Percentiles rank a stretch among this genome's conserved stretches.
phyloP scores from a whole-genome alignment of 225 moss, liverwort and hornwort species.

The Marchantia polymorpha region DNA sequence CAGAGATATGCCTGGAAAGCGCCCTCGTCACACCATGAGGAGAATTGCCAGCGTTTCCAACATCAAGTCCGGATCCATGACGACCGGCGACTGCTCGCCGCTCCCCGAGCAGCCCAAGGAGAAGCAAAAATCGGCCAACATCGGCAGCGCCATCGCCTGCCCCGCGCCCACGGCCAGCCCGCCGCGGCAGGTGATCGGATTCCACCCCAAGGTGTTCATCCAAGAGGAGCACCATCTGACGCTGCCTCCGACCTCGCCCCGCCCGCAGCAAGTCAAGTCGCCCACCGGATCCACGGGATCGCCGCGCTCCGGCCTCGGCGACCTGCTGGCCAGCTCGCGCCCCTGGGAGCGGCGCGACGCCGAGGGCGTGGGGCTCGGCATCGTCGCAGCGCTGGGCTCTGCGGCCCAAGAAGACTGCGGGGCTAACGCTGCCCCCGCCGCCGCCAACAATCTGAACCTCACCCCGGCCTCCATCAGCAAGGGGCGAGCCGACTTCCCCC shows the following conservation, averaged over 20 bases:
- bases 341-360: slow-evolving; percentile 49
- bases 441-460: background rate
- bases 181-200: slow-evolving; percentile 82
- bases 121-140: slow-evolving; percentile 55
- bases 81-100: slow-evolving; percentile 57
- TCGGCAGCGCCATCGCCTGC: background rate
- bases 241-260: slow-evolving; percentile 33
- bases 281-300: slow-evolving; percentile 40
- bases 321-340: slow-evolving; percentile 50
- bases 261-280: slow-evolving; percentile 37
- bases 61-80: slow-evolving; percentile 61
- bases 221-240: slow-evolving; percentile 26
- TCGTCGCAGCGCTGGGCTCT: slow-evolving; percentile 48
- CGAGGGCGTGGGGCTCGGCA: slow-evolving; percentile 76
- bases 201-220: slow-evolving; percentile 63
- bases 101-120: slow-evolving; percentile 75
- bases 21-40: slow-evolving; percentile 67
- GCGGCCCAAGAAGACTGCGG: slow-evolving; percentile 38
- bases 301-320: slow-evolving; percentile 71
- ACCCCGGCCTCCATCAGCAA: background rate
- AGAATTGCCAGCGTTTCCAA: slow-evolving; percentile 76
- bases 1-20: slow-evolving; percentile 82
- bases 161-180: slow-evolving; percentile 16
- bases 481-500: background rate
- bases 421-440: background rate